Evolutionary conservation across 495 filamentous ascomycete species (phyloP), one percentile per base, ranked within the genome.

Genomic region (Xylaria nigripes): DNA sequence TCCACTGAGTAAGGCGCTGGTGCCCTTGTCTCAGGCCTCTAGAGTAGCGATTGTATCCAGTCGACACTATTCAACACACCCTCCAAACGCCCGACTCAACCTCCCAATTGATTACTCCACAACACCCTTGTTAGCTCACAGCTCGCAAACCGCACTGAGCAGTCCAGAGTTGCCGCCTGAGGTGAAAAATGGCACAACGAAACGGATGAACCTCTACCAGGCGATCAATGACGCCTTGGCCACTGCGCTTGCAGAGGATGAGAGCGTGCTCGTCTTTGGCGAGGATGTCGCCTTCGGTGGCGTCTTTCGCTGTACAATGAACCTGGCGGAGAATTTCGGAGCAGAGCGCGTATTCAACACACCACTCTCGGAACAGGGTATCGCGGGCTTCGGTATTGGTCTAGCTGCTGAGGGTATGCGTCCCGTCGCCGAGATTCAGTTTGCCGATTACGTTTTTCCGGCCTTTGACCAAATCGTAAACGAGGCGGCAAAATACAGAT

Each of bases 391-490:
- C 62, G 94, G 86, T 10, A 89, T 96, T 62, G 93, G 93, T 1
- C 81, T 83, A 16, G 92, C 92, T 0, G 85, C 88, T 18, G 85
- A 96, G 70, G 93, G 93, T 6, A 89, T 95, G 86, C 87, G 86
- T 48, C 87, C 93, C 0, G 81, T 98, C 16, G 92, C 94, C 1
- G 93, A 98, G 72, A 93, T 98, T 48, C 93, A 98, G 70, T 98
- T 98, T 63, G 94, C 93, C 32, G 93, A 98, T 70, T 98, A 98
- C 68, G 84, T 98, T 40, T 97, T 85, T 69, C 93, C 93, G 2
- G 90, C 93, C 1, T 97, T 97, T 59, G 93, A 98, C 65, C 93
- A 98, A 78, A 77, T 98, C 36, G 91, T 97, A 57, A 97, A 97
- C 64, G 93, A 98, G 70, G 91, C 90, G 2, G 89, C 90, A 46